Percentiles rank a stretch among this genome's conserved stretches.
Evolutionary conservation across 352 stramenopile species (phyloP).

Genomic region (Poterioochromonas sp.): DNA sequence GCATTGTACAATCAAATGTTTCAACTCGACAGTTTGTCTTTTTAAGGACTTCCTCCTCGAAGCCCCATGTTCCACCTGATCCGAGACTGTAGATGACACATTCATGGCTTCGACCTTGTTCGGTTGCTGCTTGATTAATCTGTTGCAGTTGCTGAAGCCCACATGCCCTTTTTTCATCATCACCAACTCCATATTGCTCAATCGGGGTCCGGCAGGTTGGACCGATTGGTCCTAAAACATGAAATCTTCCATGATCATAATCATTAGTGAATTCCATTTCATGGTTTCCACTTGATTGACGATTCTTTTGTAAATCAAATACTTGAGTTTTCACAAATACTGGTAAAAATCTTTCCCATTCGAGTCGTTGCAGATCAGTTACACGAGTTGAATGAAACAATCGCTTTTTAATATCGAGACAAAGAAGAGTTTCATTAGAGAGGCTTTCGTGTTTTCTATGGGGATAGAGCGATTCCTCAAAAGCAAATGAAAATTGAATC

Average conservation of each 20-base stretch:
- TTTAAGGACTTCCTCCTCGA: neutral
- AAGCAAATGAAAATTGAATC: too few relatives aligned
- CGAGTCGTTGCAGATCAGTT: too few relatives aligned
- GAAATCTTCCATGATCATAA: neutral
- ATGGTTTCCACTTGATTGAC: too few relatives aligned
- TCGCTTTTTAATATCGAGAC: too few relatives aligned
- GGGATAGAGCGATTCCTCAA: too few relatives aligned
- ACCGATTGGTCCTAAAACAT: neutral
- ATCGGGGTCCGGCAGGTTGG: neutral
- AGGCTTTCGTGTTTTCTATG: too few relatives aligned
- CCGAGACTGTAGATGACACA: neutral
- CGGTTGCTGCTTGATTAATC: neutral
- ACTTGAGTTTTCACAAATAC: too few relatives aligned
- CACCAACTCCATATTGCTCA: neutral
- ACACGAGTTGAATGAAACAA: too few relatives aligned
- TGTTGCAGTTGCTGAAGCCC: neutral
- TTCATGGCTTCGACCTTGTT: neutral
- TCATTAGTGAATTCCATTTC: too few relatives aligned
- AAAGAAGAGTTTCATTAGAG: too few relatives aligned
- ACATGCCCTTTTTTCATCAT: neutral
- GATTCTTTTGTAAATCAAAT: too few relatives aligned
- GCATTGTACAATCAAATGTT: neutral
- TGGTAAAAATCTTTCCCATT: too few relatives aligned
- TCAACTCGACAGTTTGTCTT: neutral
- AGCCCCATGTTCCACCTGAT: neutral